Conservation (phyloP, 768 basidiomycete species). For the Podaxis pistillaris region DNA sequence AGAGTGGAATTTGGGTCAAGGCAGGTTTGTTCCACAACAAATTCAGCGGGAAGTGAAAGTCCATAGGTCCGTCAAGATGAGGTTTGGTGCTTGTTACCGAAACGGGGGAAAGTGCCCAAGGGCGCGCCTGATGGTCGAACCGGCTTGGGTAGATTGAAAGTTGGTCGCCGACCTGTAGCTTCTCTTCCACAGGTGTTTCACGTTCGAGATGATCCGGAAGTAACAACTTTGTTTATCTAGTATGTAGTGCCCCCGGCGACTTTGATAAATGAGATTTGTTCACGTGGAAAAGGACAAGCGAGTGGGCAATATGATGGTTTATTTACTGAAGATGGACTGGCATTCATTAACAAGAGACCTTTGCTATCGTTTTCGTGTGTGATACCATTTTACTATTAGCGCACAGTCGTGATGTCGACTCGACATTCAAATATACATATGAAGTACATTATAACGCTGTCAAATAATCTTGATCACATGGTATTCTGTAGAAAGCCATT, state of each 20-base stretch:
- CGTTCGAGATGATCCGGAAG: not conserved
- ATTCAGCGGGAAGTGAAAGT: constrained; percentile 28
- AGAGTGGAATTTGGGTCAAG: constrained; percentile 33
- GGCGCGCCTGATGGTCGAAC: constrained; percentile 30
- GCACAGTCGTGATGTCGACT: too few relatives aligned
- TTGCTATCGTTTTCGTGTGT: too few relatives aligned
- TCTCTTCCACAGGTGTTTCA: not conserved
- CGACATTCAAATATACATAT: too few relatives aligned
- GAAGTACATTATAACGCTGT: too few relatives aligned
- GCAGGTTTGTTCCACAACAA: constrained; percentile 34
- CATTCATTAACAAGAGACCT: not conserved
- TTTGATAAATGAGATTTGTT: not conserved
- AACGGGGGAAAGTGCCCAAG: constrained; percentile 34
- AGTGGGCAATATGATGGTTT: not conserved
- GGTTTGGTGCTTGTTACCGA: constrained; percentile 47
- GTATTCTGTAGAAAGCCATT: too few relatives aligned
- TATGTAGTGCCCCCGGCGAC: not conserved
- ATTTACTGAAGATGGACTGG: not conserved
- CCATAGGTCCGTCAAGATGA: constrained; percentile 49
- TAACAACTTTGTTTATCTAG: not conserved
- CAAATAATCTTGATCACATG: too few relatives aligned
- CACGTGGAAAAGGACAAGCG: not conserved
- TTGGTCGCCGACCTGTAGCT: not conserved
- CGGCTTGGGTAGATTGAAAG: constrained; percentile 36
- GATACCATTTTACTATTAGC: too few relatives aligned